Evolutionary conservation across 306 rosid species (phyloP), one percentile per base, ranked within the genome.

Genomic region (Fragaria ananassa): DNA sequence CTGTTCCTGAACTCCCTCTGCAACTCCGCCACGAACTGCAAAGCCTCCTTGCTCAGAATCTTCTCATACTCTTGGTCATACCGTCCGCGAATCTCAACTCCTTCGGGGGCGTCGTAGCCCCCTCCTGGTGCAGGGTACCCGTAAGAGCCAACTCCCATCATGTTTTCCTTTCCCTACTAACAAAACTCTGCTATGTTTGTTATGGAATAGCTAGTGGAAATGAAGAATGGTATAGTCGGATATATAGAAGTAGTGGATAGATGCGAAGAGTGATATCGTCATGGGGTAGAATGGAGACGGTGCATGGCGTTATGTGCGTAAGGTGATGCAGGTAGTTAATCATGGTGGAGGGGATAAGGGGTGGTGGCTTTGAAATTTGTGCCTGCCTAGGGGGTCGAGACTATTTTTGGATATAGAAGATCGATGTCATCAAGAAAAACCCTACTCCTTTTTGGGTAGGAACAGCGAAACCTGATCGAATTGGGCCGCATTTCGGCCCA

Each of bases 1-100:
- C 80, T 91, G 84, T 80, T 86, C 85, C 89, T 88, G 31, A 90
- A 89, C 88, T 89, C 93, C 50, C 89, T 88, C 72, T 95, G 97
- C 72, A 95, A 76, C 41, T 82, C 91, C 50, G 85, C 91, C 72
- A 92, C 92, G 25, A 90, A 95, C 60, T 68, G 19, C 84, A 95
- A 50, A 11, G 98, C 97, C 65, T 95, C 96, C 81, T 72, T 89
- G n/a, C 81, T 92, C 6, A 90, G 85, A 21, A 90, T 95, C 72
- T 66, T 89, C 0, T 91, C 90, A 58, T 84, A 90, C 47, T 90
- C 93, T 12, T 80, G 82, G 12, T 92, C 93, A 4, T 89, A 92
- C 35, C 96, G 82, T 69, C 97, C 98, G 42, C 88, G 61, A 53
- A 92, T 83, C 51, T 92, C 97, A 57, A 92, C 92, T 67, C 89